Percentiles rank a stretch among this genome's conserved stretches.
Conservation (phyloP, 108 stramenopile species). For the Discostella stelligeroides region DNA sequence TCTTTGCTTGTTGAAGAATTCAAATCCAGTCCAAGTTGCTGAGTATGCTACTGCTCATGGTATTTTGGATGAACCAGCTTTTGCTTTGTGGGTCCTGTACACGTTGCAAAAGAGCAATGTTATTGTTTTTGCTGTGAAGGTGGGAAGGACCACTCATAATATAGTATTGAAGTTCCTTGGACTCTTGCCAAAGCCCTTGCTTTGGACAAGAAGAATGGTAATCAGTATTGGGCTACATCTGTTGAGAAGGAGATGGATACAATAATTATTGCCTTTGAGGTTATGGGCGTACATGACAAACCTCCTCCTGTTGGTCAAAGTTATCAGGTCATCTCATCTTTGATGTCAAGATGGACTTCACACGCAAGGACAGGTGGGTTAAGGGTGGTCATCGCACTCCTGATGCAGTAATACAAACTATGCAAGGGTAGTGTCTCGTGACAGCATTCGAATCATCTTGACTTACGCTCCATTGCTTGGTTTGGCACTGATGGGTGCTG, state of each 20-base stretch:
- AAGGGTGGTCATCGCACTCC: too few relatives aligned
- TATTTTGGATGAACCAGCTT: background rate
- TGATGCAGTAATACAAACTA: too few relatives aligned
- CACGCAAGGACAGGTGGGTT: constrained; percentile 9
- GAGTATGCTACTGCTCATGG: too few relatives aligned
- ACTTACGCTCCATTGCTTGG: constrained; percentile 21
- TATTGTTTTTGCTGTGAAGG: too few relatives aligned
- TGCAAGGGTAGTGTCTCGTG: too few relatives aligned
- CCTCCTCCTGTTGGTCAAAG: background rate
- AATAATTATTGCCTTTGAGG: too few relatives aligned
- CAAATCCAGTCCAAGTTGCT: too few relatives aligned
- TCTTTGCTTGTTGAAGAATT: too few relatives aligned
- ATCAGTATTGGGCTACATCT: too few relatives aligned
- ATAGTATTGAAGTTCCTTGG: constrained; percentile 13
- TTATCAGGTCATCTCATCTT: constrained; percentile 13
- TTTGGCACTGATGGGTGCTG: constrained; percentile 11
- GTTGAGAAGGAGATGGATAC: too few relatives aligned
- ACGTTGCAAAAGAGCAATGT: background rate
- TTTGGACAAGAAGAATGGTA: constrained; percentile 16
- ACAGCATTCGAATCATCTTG: background rate
- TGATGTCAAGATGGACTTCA: too few relatives aligned
- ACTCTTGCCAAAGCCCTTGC: constrained; percentile 3
- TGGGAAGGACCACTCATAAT: constrained; percentile 19
- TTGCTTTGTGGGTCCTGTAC: constrained; percentile 7
- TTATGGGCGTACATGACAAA: too few relatives aligned